phyloP scores from a whole-genome alignment of 2,329 filamentous ascomycete species.

The Cryphonectria radicalis region DNA sequence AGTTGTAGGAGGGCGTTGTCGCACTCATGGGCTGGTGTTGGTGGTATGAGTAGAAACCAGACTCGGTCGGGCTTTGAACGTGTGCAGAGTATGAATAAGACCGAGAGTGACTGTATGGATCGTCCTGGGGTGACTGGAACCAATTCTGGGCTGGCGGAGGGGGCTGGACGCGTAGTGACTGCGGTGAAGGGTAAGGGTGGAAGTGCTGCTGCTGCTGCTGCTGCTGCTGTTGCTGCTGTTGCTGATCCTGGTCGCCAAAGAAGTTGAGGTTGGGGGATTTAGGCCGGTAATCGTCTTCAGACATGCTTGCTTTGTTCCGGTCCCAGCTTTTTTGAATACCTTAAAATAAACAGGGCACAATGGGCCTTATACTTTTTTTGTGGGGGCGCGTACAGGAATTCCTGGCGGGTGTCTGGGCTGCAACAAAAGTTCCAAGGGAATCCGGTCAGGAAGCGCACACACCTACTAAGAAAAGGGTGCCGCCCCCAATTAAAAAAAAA shows the following conservation, averaged over 20 bases:
- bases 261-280: conserved; percentile 58
- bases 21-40: conserved; percentile 23
- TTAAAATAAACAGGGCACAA: conserved; percentile 4
- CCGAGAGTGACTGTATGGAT: conserved; percentile 20
- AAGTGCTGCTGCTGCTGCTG: neutral
- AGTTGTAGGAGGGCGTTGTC: conserved; percentile 21
- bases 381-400: conserved; percentile 3
- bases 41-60: conserved; percentile 24
- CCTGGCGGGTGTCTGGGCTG: conserved; percentile 2
- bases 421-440: neutral
- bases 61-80: conserved; percentile 26
- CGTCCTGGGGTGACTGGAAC: conserved; percentile 25
- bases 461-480: neutral
- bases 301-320: conserved; percentile 22
- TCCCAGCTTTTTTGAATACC: conserved; percentile 1
- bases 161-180: conserved; percentile 22
- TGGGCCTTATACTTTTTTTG: conserved; percentile 12
- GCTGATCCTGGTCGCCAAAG: conserved; percentile 27
- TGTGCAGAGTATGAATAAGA: conserved; percentile 29
- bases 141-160: conserved; percentile 23
- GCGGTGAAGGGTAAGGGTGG: neutral
- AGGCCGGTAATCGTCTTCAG: conserved; percentile 54
- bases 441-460: neutral
- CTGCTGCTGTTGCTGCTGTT: conserved; percentile 29
- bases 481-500: neutral